Evolutionary conservation across 768 basidiomycete genomes (phyloP).

Genomic region (Cubamyces lactineus): DNA sequence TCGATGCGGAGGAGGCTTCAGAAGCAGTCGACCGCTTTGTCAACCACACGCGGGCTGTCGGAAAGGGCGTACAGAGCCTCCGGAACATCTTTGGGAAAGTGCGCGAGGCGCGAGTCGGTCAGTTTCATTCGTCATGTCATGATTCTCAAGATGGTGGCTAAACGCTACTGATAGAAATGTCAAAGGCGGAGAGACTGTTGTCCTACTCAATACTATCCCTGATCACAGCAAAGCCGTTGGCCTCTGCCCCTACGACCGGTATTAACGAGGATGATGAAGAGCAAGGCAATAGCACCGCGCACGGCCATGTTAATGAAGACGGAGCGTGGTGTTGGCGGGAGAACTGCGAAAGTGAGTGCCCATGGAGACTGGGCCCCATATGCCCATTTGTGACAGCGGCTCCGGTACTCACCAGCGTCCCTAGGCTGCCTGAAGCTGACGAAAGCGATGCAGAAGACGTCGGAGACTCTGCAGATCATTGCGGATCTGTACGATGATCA

Average conservation of each 20-base stretch:
- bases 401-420: background rate
- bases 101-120: conserved; percentile 71
- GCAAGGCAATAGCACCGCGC: conserved; percentile 44
- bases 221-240: conserved; percentile 68
- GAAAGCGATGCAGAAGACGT: conserved; percentile 75
- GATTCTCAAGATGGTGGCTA: background rate
- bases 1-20: conserved; percentile 72
- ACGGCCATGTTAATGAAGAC: conserved; percentile 64
- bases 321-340: conserved; percentile 92
- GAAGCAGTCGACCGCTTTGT: conserved; percentile 65
- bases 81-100: conserved; percentile 63
- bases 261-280: conserved; percentile 40
- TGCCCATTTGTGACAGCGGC: too few species aligned
- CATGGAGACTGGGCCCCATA: too few species aligned
- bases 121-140: conserved; percentile 23
- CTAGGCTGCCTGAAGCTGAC: conserved; percentile 78
- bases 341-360: conserved; percentile 59
- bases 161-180: conserved; percentile 60
- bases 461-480: conserved; percentile 71
- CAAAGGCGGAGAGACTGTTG: conserved; percentile 71
- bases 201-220: conserved; percentile 76
- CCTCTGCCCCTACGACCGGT: conserved; percentile 50
- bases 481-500: conserved; percentile 82
- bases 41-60: conserved; percentile 64
- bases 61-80: conserved; percentile 68